A percentile compares a stretch with the other conserved stretches of the same genome.
Evolutionary conservation across 2,329 filamentous ascomycete genomes (phyloP).

Genomic region (Chalaropsis ovoidea): DNA sequence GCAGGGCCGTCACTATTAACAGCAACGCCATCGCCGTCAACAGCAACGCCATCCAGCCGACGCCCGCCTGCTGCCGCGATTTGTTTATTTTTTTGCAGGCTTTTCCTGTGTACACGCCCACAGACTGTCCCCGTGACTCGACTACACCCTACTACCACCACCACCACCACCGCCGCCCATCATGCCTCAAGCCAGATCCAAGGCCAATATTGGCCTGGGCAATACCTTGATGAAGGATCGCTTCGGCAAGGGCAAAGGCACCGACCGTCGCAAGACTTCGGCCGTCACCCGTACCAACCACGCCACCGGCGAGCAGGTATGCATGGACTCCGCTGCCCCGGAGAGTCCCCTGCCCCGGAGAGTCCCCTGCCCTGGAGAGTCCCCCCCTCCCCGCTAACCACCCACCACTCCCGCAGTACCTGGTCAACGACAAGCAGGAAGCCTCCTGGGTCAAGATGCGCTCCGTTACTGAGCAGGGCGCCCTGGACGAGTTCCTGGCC

Average conservation of each 20-base stretch:
- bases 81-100: too few species aligned
- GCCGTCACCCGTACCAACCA: constrained; percentile 60
- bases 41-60: too few species aligned
- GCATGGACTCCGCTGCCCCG: neutral
- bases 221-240: constrained; percentile 98
- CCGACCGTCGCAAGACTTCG: constrained; percentile 61
- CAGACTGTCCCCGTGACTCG: neutral
- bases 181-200: constrained; percentile 71
- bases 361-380: neutral
- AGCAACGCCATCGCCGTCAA: too few species aligned
- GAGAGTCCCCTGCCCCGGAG: neutral
- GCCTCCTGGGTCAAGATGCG: constrained; percentile 99
- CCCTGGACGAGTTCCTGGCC: constrained; percentile 89
- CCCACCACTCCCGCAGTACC: constrained; percentile 47
- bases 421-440: constrained; percentile 83
- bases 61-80: too few species aligned
- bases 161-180: constrained; percentile 28
- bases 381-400: constrained; percentile 27
- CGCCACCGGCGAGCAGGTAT: constrained; percentile 63
- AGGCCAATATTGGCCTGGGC: constrained; percentile 87
- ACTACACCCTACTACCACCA: neutral
- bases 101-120: too few species aligned
- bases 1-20: too few species aligned
- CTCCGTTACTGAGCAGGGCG: constrained; percentile 92
- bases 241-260: constrained; percentile 84